phyloP scores from a whole-genome alignment of 179 eudicot species.

The Beta corolliflora region DNA sequence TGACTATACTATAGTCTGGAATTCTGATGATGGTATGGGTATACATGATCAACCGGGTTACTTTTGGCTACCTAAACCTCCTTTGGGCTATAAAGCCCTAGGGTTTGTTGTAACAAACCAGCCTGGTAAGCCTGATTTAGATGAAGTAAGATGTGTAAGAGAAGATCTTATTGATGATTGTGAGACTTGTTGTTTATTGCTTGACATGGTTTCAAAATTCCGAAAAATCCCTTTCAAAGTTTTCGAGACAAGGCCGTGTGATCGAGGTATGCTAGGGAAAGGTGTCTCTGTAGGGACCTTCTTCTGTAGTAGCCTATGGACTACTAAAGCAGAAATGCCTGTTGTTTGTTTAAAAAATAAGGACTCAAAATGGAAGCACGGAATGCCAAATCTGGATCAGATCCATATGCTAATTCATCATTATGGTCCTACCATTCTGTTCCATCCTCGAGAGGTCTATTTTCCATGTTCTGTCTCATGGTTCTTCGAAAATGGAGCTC shows the following conservation, averaged over 20 bases:
- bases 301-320: conserved; percentile 50
- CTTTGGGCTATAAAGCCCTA: conserved; percentile 73
- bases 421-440: conserved; percentile 82
- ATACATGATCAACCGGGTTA: conserved; percentile 46
- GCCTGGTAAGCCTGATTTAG: conserved; percentile 55
- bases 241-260: conserved; percentile 65
- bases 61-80: conserved; percentile 80
- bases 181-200: conserved; percentile 47
- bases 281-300: conserved; percentile 77
- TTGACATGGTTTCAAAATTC: conserved; percentile 32
- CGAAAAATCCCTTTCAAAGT: conserved; percentile 47
- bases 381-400: conserved; percentile 77
- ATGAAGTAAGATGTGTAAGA: conserved; percentile 73
- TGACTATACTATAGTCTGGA: conserved; percentile 73
- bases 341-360: conserved; percentile 64
- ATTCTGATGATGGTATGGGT: conserved; percentile 58
- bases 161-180: conserved; percentile 70
- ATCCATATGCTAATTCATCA: conserved; percentile 65
- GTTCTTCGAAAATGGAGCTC: conserved; percentile 70
- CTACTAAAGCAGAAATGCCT: conserved; percentile 38
- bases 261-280: conserved; percentile 60
- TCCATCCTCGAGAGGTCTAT: conserved; percentile 78
- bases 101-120: conserved; percentile 70
- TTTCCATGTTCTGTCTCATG: conserved; percentile 80
- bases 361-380: conserved; percentile 30